phyloP scores from a whole-genome alignment of 805 yeast genomes.

The Lipomyces orientalis region DNA sequence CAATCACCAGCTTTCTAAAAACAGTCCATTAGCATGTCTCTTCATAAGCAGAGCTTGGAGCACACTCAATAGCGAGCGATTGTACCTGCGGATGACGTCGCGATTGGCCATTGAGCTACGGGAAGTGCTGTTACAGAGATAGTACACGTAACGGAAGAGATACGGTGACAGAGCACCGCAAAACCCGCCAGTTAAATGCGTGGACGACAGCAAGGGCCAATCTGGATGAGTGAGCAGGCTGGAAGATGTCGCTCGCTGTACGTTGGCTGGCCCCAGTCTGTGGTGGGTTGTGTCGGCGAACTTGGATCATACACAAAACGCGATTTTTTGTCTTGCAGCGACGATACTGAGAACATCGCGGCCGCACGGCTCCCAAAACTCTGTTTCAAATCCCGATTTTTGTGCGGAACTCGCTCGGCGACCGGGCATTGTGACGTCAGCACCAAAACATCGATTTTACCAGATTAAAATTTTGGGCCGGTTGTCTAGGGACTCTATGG shows the following conservation, averaged over 20 bases:
- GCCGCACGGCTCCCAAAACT: background rate
- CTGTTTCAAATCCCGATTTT: background rate
- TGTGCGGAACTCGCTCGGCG: no score
- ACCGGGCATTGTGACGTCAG: background rate
- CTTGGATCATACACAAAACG: background rate
- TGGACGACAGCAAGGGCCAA: background rate
- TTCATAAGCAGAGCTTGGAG: background rate
- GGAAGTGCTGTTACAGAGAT: background rate
- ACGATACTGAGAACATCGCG: background rate
- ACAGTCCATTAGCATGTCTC: background rate
- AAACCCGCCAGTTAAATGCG: constrained; percentile 5
- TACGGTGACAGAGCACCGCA: background rate
- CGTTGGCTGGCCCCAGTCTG: background rate
- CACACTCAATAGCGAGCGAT: background rate
- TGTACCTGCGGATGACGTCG: constrained; percentile 33
- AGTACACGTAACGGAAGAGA: background rate
- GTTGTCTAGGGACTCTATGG: background rate
- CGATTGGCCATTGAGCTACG: constrained; percentile 28
- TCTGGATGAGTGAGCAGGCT: background rate
- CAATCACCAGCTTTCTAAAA: constrained; percentile 78
- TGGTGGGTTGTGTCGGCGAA: background rate
- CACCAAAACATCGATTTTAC: background rate
- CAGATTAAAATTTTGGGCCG: background rate
- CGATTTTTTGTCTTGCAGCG: background rate
- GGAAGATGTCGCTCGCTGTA: background rate